Conservation (phyloP, 371 early-diverging fungal species). For the Lichtheimia ornata region DNA sequence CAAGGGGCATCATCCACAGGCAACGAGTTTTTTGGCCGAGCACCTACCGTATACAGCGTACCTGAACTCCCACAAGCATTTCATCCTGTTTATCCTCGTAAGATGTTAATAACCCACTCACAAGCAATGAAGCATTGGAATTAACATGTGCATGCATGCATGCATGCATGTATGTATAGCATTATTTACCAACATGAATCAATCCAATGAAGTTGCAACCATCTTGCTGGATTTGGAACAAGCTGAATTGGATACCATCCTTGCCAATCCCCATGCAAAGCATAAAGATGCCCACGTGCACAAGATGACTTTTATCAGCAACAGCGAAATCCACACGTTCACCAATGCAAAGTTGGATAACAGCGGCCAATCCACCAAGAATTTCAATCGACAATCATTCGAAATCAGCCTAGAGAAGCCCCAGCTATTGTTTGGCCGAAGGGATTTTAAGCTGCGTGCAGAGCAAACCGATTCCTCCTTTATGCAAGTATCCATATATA, state of each 20-base stretch:
- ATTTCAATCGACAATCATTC: slow-evolving; percentile 56
- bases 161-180: slow-evolving; percentile 19
- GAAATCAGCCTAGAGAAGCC: slow-evolving; percentile 47
- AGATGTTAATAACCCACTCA: slow-evolving; percentile 7
- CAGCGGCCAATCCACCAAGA: slow-evolving; percentile 54
- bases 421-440: slow-evolving; percentile 41
- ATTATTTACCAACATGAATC: slow-evolving; percentile 26
- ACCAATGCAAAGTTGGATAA: slow-evolving; percentile 43
- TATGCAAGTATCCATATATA: slow-evolving; percentile 26
- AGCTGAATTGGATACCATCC: slow-evolving; percentile 30
- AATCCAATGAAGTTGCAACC: slow-evolving; percentile 47
- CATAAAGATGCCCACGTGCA: slow-evolving; percentile 27
- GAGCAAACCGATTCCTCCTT: slow-evolving; percentile 56
- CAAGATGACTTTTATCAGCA: slow-evolving; percentile 49
- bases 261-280: slow-evolving; percentile 30
- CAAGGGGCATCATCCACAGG: slow-evolving; percentile 39
- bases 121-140: background rate
- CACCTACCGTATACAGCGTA: slow-evolving; percentile 38
- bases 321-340: slow-evolving; percentile 43
- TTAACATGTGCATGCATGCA: background rate
- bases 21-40: slow-evolving; percentile 58
- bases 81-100: slow-evolving; percentile 48
- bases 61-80: slow-evolving; percentile 58
- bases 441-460: slow-evolving; percentile 52
- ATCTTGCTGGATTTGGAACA: slow-evolving; percentile 43